A percentile compares a stretch with the other conserved stretches of the same genome.
These are phyloP conservation scores for Hypsizygus ulmarius DNA, from an alignment of 1,284 basidiomycete species.

Conservation along the genomic window DNA sequence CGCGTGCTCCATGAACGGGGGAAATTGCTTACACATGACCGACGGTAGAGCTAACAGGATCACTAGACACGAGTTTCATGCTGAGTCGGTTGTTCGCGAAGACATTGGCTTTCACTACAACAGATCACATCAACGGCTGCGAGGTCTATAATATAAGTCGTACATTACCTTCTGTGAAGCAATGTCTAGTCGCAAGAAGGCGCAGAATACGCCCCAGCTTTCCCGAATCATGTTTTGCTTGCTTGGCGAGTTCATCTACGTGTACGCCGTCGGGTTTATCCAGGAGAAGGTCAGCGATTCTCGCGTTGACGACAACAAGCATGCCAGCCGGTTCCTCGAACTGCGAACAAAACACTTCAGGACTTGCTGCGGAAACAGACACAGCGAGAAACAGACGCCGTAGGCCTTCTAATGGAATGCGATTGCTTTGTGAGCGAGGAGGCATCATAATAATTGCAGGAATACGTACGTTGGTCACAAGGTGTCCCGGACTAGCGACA, in stretches of 20 bases:
- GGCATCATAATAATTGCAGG: neutral
- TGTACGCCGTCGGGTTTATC: slow-evolving; percentile 30
- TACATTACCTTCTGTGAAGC: slow-evolving; percentile 33
- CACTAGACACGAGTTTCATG: slow-evolving; percentile 24
- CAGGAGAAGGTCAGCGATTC: slow-evolving; percentile 28
- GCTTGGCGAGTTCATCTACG: slow-evolving; percentile 27
- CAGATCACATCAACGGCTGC: neutral
- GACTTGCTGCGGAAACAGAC: too few relatives aligned
- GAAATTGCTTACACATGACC: slow-evolving; percentile 1
- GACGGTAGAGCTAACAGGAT: slow-evolving; percentile 23
- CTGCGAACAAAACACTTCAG: too few relatives aligned
- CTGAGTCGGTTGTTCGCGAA: slow-evolving; percentile 37
- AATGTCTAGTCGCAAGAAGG: slow-evolving; percentile 33
- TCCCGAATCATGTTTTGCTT: slow-evolving; percentile 23
- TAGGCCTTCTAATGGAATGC: slow-evolving; percentile 7
- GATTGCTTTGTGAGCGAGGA: neutral
- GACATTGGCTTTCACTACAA: slow-evolving; percentile 19
- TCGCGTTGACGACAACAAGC: slow-evolving; percentile 23
- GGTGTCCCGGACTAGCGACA: slow-evolving; percentile 7
- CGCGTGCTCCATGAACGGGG: neutral
- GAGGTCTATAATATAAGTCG: neutral
- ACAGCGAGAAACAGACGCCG: slow-evolving; percentile 23
- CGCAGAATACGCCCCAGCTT: slow-evolving; percentile 34
- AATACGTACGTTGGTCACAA: slow-evolving; percentile 10
- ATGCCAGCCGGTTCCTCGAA: too few relatives aligned